Base-by-base conservation (phyloP, 2,329 filamentous ascomycete genomes). In the Pseudopithomyces maydicus region DNA sequence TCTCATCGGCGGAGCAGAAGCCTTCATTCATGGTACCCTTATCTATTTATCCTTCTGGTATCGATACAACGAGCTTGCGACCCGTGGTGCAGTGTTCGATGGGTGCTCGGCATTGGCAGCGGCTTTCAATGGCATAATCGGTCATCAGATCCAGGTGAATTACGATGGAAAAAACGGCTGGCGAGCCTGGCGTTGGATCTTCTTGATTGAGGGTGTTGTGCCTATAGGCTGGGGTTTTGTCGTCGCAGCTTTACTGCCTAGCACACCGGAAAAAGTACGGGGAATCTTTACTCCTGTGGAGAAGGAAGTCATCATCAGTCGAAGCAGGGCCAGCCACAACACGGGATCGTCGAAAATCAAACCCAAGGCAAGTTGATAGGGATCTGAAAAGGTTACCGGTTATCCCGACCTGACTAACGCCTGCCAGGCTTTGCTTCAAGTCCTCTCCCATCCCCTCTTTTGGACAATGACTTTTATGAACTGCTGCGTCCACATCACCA, bases 211-310 rank as follows among this genome's bases (percentile, higher is more conserved):
- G 7, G 42, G 42, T 29, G 42, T 44, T 12, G 26, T 44, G 26
- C 42, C 42, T 29, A 44, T 44, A 44, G 42, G 42, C 22, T 44
- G 42, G 42, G 42, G 42, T 23, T 44, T 44, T 26, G 42, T 44
- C 14, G 42, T 44, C 22, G 20, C 20, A 3, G 42, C 42, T 26
- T n/a, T 44, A 14, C 20, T 44, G 42, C 42, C 42, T 12, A n/a
- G 42, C 26, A 44, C 42, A n/a, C 42, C 42, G 6, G 42, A 44
- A 29, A 44, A 20, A 6, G 42, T 44, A 17, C 42, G 42, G 14
- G 20, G 42, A 12, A 44, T 44, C 22, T 44, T 44, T 23, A 44
- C 6, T 44, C 10, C 12, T 26, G 3, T 6, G 2, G 42, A 44
- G 42, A 44, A 44, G 22, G 42, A 44, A 15, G 20, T 44, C 22